Evolutionary conservation across 257 asterid species (phyloP).

Genomic region (Fraxinus pennsylvanica): DNA sequence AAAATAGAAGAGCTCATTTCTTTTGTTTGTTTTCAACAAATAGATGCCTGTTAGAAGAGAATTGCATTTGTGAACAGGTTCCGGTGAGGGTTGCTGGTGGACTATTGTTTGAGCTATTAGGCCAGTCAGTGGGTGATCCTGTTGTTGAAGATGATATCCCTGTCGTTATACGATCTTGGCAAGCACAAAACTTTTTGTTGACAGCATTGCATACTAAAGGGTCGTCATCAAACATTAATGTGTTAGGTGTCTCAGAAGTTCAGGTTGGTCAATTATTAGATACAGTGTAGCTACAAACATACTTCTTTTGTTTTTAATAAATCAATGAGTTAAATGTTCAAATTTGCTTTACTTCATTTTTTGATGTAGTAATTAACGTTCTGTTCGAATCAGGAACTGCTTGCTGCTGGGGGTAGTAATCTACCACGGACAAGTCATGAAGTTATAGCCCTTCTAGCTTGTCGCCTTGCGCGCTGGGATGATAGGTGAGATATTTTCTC

Average conservation of each 20-base stretch:
- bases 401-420: conserved; percentile 51
- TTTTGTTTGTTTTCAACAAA: neutral
- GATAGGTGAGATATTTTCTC: conserved; percentile 33
- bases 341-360: neutral
- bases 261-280: conserved; percentile 40
- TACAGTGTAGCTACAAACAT: neutral
- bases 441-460: conserved; percentile 47
- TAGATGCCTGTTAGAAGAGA: neutral
- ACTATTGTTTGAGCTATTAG: conserved; percentile 53
- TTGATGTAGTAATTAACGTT: conserved; percentile 1
- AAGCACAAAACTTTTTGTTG: conserved; percentile 45
- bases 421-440: conserved; percentile 47
- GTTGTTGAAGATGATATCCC: conserved; percentile 44
- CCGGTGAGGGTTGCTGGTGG: conserved; percentile 58
- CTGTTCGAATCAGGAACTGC: conserved; percentile 41
- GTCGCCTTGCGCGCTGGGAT: conserved; percentile 57
- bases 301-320: neutral
- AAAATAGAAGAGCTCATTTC: neutral
- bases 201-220: conserved; percentile 52
- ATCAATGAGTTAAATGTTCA: neutral
- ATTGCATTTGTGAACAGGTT: conserved; percentile 35
- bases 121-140: conserved; percentile 50
- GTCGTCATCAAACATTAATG: conserved; percentile 39
- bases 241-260: conserved; percentile 48
- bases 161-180: conserved; percentile 50